A percentile compares a stretch with the other conserved stretches of the same genome.
phyloP scores from a whole-genome alignment of 208 protist species.

The Phytomonas francai region DNA sequence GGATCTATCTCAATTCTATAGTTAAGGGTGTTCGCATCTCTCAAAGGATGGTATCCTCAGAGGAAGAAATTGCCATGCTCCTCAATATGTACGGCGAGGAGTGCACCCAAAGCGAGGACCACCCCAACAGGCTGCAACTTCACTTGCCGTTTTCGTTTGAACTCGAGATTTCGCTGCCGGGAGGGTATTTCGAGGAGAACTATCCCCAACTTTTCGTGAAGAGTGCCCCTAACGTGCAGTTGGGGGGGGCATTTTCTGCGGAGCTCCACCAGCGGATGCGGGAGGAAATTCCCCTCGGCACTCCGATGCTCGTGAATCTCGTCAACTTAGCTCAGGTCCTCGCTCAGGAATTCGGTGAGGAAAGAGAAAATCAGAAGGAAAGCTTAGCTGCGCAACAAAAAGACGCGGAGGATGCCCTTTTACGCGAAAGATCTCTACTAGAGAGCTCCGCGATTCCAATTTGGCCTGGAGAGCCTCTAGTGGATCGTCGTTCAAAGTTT shows the following conservation, averaged over 20 bases:
- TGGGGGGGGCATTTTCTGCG: constrained; percentile 27
- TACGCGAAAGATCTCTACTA: constrained; percentile 20
- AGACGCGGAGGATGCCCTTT: constrained; percentile 11
- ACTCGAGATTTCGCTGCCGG: constrained; percentile 51
- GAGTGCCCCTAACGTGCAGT: constrained; percentile 48
- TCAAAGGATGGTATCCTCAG: too few species aligned
- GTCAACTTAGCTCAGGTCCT: constrained; percentile 49
- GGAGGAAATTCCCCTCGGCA: constrained; percentile 48
- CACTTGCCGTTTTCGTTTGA: constrained; percentile 60
- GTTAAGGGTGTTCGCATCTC: too few species aligned
- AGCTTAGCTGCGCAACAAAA: constrained; percentile 14
- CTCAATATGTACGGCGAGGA: constrained; percentile 61
- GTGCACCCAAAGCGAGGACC: constrained; percentile 23
- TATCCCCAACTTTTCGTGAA: constrained; percentile 50
- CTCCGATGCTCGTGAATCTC: constrained; percentile 50
- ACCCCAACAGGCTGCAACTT: constrained; percentile 27
- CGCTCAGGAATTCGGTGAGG: constrained; percentile 34
- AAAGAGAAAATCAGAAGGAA: constrained; percentile 21
- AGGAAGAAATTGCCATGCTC: constrained; percentile 77
- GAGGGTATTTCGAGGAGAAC: constrained; percentile 50
- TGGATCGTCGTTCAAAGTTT: constrained; percentile 83
- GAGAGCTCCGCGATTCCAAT: constrained; percentile 21
- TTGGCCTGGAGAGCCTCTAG: constrained; percentile 46
- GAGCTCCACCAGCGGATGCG: constrained; percentile 33
- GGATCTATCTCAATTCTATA: not conserved